These are phyloP conservation scores for Aureobasidium leucospermi DNA, from an alignment of 2,329 filamentous ascomycete genomes.

Conservation along the genomic window DNA sequence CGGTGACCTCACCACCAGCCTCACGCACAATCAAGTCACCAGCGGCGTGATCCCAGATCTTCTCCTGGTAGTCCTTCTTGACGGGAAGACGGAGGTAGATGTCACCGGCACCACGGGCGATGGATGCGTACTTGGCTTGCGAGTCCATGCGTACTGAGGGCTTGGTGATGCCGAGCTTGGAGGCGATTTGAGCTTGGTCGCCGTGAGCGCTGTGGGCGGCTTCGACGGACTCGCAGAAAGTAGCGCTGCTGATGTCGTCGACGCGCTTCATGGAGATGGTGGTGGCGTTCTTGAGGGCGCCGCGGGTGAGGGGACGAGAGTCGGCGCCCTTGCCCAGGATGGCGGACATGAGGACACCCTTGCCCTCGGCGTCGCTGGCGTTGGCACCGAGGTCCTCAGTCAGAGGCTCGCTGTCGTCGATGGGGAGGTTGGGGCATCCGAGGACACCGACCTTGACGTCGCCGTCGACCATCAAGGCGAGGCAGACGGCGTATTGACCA, in stretches of 20 bases:
- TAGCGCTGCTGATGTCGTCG: conserved; percentile 66
- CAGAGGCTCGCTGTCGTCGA: conserved; percentile 69
- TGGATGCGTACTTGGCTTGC: conserved; percentile 94
- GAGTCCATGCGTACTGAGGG: conserved; percentile 95
- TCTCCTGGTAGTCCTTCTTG: conserved; percentile 85
- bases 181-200: conserved; percentile 78
- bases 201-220: conserved; percentile 83
- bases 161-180: conserved; percentile 76
- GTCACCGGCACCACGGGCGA: conserved; percentile 88
- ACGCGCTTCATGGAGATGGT: conserved; percentile 74
- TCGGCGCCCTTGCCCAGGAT: conserved; percentile 71
- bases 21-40: conserved; percentile 92
- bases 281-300: conserved; percentile 48
- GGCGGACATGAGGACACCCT: conserved; percentile 83
- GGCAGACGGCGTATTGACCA: conserved; percentile 93
- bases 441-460: conserved; percentile 91
- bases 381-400: conserved; percentile 66
- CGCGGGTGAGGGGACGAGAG: conserved; percentile 62
- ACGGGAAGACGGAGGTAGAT: conserved; percentile 87
- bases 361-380: conserved; percentile 64
- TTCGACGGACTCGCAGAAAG: conserved; percentile 96
- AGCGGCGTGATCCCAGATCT: conserved; percentile 99
- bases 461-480: conserved; percentile 86
- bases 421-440: conserved; percentile 88
- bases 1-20: conserved; percentile 85